phyloP scores from a whole-genome alignment of 768 basidiomycete species.

The Russula dissimulans region DNA sequence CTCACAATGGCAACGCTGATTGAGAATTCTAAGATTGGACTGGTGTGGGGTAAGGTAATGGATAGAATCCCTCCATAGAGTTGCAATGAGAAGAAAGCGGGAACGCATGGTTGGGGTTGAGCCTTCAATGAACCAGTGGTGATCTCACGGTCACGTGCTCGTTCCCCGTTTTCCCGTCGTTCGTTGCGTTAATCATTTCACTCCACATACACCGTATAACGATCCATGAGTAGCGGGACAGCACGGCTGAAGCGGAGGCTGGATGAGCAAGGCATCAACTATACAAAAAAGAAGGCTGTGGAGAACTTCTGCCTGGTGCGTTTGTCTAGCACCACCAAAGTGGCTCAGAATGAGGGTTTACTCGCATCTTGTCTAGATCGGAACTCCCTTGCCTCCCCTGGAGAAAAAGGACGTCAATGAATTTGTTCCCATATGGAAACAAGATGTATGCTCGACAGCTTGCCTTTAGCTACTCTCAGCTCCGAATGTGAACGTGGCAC shows the following conservation, averaged over 20 bases:
- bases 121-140: no score
- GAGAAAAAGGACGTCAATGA: conserved; percentile 90
- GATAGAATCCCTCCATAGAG: no score
- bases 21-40: no score
- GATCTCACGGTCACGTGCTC: no score
- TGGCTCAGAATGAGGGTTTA: neutral
- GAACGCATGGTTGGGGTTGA: no score
- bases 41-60: no score
- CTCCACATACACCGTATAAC: neutral
- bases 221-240: conserved; percentile 31
- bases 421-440: conserved; percentile 96
- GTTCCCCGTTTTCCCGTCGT: neutral
- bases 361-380: conserved; percentile 50
- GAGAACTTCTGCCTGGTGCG: conserved; percentile 81
- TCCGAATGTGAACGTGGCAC: conserved; percentile 9
- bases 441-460: conserved; percentile 54
- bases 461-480: conserved; percentile 18
- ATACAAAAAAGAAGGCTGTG: conserved; percentile 57
- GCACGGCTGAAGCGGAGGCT: conserved; percentile 75
- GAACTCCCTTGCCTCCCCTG: conserved; percentile 90
- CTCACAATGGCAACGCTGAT: no score
- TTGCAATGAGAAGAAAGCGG: no score
- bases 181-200: neutral
- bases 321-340: conserved; percentile 2
- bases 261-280: conserved; percentile 68